Evolutionary conservation across 768 basidiomycete genomes (phyloP).

Genomic region (Boletus reticuloceps): DNA sequence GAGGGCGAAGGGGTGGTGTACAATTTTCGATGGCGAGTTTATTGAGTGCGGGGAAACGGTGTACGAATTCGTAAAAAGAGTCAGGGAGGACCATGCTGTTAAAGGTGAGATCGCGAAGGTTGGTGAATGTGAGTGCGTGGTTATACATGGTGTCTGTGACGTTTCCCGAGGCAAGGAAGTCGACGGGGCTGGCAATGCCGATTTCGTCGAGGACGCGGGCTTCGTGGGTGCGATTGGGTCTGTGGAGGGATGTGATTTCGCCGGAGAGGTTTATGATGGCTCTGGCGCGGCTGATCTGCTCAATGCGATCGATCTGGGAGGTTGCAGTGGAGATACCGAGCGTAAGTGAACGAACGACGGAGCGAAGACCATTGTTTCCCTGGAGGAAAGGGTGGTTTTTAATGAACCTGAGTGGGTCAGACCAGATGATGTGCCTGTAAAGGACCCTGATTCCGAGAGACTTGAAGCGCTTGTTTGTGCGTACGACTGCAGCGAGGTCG

Average conservation of each 20-base stretch:
- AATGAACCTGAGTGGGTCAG: constrained; percentile 26
- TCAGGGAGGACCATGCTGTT: constrained; percentile 37
- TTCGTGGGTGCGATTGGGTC: constrained; percentile 22
- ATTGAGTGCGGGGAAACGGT: constrained; percentile 36
- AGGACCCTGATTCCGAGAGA: constrained; percentile 28
- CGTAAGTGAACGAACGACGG: constrained; percentile 22
- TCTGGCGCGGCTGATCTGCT: constrained; percentile 28
- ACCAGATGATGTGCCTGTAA: constrained; percentile 36
- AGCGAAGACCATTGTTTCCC: constrained; percentile 1
- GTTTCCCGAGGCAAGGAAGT: constrained; percentile 19
- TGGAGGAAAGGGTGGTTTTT: constrained; percentile 19
- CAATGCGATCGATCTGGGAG: constrained; percentile 21
- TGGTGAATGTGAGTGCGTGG: constrained; percentile 26
- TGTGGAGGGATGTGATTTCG: constrained; percentile 12
- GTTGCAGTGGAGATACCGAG: constrained; percentile 25
- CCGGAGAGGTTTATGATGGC: constrained; percentile 20
- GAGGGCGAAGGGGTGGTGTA: constrained; percentile 20
- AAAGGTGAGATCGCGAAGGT: constrained; percentile 38
- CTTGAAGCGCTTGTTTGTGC: constrained; percentile 31
- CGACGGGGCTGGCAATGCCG: constrained; percentile 16
- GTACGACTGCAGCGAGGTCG: constrained; percentile 34
- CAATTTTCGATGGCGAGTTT: constrained; percentile 43
- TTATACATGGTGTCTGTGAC: constrained; percentile 21
- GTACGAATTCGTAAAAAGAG: constrained; percentile 34
- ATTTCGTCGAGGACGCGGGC: constrained; percentile 25